These are phyloP conservation scores for Raffaelea ambrosiae DNA, from an alignment of 2,329 filamentous ascomycete species.

Conservation along the genomic window DNA sequence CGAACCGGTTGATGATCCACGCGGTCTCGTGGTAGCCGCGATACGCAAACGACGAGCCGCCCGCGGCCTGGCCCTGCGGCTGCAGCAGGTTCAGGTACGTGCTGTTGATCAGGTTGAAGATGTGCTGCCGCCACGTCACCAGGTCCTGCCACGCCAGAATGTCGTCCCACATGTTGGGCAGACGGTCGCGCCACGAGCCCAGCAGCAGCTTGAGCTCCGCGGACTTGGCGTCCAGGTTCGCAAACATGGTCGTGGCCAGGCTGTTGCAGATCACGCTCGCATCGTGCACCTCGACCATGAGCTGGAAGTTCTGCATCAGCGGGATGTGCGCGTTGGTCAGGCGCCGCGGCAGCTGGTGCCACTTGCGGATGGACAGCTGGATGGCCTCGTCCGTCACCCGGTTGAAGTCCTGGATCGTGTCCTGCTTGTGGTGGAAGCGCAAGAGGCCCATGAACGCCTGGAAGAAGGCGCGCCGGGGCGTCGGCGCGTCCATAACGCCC, in stretches of 20 bases:
- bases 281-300: constrained; percentile 93
- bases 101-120: constrained; percentile 93
- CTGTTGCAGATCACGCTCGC: constrained; percentile 94
- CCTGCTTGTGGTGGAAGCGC: constrained; percentile 85
- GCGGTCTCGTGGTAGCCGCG: constrained; percentile 97
- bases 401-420: constrained; percentile 72
- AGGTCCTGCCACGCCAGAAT: constrained; percentile 99
- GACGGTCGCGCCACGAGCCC: constrained; percentile 87
- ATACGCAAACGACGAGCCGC: constrained; percentile 90
- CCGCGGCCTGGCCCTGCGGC: constrained; percentile 34
- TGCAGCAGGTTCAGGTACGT: constrained; percentile 85
- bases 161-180: constrained; percentile 98
- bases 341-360: constrained; percentile 92
- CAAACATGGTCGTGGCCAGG: constrained; percentile 71
- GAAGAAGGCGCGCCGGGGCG: constrained; percentile 90
- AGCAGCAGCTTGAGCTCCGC: constrained; percentile 90
- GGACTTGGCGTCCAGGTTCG: constrained; percentile 87
- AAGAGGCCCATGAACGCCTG: constrained; percentile 96
- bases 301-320: constrained; percentile 93
- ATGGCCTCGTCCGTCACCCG: constrained; percentile 94
- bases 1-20: constrained; percentile 99
- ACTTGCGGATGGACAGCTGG: constrained; percentile 93
- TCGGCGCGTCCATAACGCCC: constrained; percentile 94
- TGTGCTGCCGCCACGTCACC: constrained; percentile 99
- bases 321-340: constrained; percentile 95